Conservation (phyloP, 352 stramenopile genomes). For the Phytophthora foliorum region DNA sequence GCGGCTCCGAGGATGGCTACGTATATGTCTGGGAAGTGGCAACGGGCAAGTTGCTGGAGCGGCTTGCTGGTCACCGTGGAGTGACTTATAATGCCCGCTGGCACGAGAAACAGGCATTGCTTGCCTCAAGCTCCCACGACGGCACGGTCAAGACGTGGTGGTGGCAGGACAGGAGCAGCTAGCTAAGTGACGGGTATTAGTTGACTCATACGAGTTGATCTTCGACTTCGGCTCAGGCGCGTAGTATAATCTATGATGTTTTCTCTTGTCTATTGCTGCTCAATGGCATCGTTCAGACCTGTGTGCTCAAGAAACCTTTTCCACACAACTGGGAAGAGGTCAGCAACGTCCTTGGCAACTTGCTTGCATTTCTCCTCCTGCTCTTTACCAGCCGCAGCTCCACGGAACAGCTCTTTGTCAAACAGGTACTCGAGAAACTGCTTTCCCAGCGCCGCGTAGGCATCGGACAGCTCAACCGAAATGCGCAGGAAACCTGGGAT, state of each 20-base stretch:
- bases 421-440: constrained; percentile 74
- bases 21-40: constrained; percentile 92
- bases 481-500: constrained; percentile 71
- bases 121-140: constrained; percentile 89
- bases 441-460: constrained; percentile 62
- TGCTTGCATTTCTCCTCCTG: constrained; percentile 49
- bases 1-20: constrained; percentile 85
- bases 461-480: constrained; percentile 41
- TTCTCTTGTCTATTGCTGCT: constrained; percentile 32
- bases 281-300: constrained; percentile 51
- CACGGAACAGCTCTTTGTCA: constrained; percentile 44
- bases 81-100: constrained; percentile 90
- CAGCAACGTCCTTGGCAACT: constrained; percentile 47
- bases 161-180: constrained; percentile 75
- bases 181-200: constrained; percentile 13
- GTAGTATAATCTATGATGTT: constrained; percentile 41
- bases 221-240: constrained; percentile 13
- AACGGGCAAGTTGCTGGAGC: constrained; percentile 87
- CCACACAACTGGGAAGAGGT: constrained; percentile 83
- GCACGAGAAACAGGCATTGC: constrained; percentile 88
- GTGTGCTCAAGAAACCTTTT: constrained; percentile 68
- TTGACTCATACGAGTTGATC: constrained; percentile 5
- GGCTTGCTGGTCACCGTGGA: constrained; percentile 76
- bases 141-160: constrained; percentile 93
- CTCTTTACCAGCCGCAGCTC: constrained; percentile 18